Percentiles rank a stretch among this genome's conserved stretches.
phyloP scores from a whole-genome alignment of 306 rosid species.

The Castanea sativa region DNA sequence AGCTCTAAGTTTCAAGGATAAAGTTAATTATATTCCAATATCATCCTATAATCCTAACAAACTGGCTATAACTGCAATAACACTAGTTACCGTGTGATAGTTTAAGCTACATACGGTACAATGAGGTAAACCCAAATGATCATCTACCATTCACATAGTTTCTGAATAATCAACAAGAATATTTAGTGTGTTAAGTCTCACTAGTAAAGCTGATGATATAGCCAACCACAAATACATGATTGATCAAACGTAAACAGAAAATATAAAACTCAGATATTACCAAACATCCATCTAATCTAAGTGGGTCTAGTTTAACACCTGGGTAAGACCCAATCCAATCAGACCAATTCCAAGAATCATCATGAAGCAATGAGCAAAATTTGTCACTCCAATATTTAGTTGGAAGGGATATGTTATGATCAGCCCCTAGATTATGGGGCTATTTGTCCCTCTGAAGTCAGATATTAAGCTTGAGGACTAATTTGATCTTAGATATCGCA shows the following conservation, averaged over 20 bases:
- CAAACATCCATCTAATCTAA: neutral
- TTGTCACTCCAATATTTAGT: neutral
- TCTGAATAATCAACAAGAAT: neutral
- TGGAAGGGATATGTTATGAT: too few species aligned
- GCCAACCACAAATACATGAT: neutral
- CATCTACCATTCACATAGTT: neutral
- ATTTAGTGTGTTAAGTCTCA: neutral
- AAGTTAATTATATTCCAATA: neutral
- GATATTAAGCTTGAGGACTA: too few species aligned
- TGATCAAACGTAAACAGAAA: neutral
- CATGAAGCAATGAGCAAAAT: neutral
- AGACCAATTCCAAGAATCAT: neutral
- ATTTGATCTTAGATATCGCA: too few species aligned
- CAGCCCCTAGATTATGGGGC: too few species aligned
- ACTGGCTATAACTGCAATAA: neutral
- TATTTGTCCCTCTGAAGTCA: too few species aligned
- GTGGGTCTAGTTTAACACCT: too few species aligned
- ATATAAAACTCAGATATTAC: neutral
- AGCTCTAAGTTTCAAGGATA: neutral
- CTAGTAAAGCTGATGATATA: neutral
- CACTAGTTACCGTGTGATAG: neutral
- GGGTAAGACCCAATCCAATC: too few species aligned
- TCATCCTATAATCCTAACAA: neutral
- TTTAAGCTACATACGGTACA: neutral
- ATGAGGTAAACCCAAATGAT: neutral